phyloP scores from a whole-genome alignment of 345 rosid genomes.

The Angophora floribunda region DNA sequence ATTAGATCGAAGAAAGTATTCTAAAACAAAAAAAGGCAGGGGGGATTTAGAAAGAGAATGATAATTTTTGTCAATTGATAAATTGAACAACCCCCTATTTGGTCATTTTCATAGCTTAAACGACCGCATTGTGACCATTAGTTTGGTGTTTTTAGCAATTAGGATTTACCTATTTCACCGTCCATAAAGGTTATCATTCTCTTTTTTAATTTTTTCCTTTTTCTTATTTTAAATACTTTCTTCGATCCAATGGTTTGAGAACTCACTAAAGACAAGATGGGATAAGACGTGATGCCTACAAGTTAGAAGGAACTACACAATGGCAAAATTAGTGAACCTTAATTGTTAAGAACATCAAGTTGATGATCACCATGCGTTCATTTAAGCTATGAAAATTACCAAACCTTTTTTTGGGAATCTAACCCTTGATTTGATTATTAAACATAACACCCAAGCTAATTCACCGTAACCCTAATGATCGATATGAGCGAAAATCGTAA shows the following conservation, averaged over 20 bases:
- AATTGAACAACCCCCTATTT: not conserved
- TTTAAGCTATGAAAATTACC: not conserved
- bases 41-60: not conserved
- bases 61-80: not conserved
- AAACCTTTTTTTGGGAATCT: not conserved
- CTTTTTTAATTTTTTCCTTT: not conserved
- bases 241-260: not conserved
- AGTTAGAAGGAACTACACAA: not conserved
- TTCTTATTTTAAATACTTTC: too few relatives aligned
- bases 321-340: accelerated
- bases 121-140: not conserved
- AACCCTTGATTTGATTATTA: too few relatives aligned
- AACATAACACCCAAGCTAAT: too few relatives aligned
- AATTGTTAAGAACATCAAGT: not conserved
- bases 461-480: not conserved
- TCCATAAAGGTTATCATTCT: not conserved
- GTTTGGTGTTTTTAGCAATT: not conserved
- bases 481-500: not conserved
- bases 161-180: not conserved
- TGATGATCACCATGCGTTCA: accelerated
- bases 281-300: accelerated
- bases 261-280: not conserved
- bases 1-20: not conserved
- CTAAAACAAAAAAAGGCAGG: not conserved
- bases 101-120: not conserved